Base-by-base conservation (phyloP, 2,329 filamentous ascomycete genomes). In the Aspergillus unguis region DNA sequence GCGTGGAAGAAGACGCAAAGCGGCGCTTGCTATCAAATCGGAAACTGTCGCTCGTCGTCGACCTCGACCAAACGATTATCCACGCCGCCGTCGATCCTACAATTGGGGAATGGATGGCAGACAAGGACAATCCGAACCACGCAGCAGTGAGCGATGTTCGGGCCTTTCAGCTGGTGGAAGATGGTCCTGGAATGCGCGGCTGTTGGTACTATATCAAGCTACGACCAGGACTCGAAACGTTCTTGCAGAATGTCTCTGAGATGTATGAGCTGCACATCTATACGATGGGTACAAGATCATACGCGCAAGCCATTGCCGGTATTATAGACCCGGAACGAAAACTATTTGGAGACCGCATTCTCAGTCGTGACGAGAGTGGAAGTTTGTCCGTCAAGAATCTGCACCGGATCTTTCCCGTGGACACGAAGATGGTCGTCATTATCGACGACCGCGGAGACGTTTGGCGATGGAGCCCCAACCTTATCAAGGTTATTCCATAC, bases 181-280 rank as follows among this genome's bases (percentile, higher is more conserved):
- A 96, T 62, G 87, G 86, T 1, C 86, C 86, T 2, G 82, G 85
- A 26, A 86, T 86, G 56, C 75, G 83, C 44, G 86, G 85, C n/a
- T 92, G 87, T 68, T 96, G 88, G 82, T 99, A 99, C 73, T 99
- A 97, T 72, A 95, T 99, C 77, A 99, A 99, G 76, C 85, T 96
- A 75, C 89, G 94, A 33, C 94, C 94, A 0, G 91, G 92, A 2
- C 75, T 97, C 46, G 79, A 84, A 57, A 82, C 87, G 38, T 99
- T 99, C 66, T 78, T 99, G 44, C 79, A 88, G 53, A 82, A 84
- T 48, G 81, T 96, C 44, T 84, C 90, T 1, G 81, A 85, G 64
- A 77, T 94, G 64, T 99, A 94, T 74, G 94, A 99, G 75, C 79
- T 97, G 65, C 94, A 99, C 70, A 92, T 99, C 58, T 99, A 99